These are phyloP conservation scores for Colletotrichum tanaceti DNA, from an alignment of 2,329 filamentous ascomycete genomes.

Conservation along the genomic window DNA sequence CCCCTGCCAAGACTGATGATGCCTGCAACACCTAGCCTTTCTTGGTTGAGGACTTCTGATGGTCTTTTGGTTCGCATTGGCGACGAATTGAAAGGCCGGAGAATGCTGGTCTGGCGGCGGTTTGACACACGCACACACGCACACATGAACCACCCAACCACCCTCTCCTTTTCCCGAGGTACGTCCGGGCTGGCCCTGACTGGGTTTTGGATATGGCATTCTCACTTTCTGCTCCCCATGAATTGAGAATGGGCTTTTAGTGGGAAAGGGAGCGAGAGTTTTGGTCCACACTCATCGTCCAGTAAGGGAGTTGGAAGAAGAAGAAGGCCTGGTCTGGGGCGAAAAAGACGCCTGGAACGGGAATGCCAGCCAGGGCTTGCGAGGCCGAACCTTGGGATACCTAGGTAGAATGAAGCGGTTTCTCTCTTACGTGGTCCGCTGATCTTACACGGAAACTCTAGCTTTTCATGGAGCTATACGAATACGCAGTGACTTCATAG, in stretches of 20 bases:
- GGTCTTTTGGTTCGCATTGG: conserved; percentile 8
- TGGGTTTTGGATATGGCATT: conserved; percentile 13
- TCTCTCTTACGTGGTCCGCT: background rate
- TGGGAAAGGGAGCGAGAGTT: background rate
- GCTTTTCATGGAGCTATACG: too few relatives aligned
- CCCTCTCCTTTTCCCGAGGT: background rate
- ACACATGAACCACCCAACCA: background rate
- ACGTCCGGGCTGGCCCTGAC: conserved; percentile 7
- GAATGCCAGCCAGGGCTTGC: background rate
- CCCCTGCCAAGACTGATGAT: conserved; percentile 29
- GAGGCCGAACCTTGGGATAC: conserved; percentile 14
- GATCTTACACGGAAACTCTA: too few relatives aligned
- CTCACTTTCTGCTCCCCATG: conserved; percentile 14
- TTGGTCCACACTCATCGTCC: background rate
- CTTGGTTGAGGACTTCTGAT: conserved; percentile 3
- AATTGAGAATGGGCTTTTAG: conserved; percentile 5
- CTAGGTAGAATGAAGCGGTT: too few relatives aligned
- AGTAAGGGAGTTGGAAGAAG: background rate
- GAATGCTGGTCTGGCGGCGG: conserved; percentile 10
- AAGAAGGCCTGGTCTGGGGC: too few relatives aligned
- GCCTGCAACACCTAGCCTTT: conserved; percentile 13
- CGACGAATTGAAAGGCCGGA: conserved; percentile 10
- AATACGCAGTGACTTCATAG: too few relatives aligned
- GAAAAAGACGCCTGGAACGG: background rate
- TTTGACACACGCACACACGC: background rate